Conservation (phyloP, 495 filamentous ascomycete species). For the Hyaloscypha variabilis region DNA sequence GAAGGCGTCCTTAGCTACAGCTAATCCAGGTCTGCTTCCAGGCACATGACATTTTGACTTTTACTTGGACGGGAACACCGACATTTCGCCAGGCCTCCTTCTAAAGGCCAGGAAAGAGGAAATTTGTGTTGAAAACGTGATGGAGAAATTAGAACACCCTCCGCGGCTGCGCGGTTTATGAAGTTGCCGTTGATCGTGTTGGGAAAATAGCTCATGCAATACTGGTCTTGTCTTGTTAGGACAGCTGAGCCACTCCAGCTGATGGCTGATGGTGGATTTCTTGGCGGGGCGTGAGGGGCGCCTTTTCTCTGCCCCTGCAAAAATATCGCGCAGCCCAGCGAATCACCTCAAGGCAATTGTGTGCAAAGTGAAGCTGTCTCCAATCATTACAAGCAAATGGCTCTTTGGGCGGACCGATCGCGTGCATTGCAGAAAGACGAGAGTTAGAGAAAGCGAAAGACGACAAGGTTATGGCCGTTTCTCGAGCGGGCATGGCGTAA, state of each 20-base stretch:
- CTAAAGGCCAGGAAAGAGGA: background rate
- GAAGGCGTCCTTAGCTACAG: constrained; percentile 3
- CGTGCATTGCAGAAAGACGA: constrained; percentile 13
- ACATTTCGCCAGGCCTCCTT: background rate
- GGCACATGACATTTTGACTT: constrained; percentile 17
- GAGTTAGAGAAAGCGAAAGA: background rate
- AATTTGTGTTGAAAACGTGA: background rate
- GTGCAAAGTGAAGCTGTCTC: constrained; percentile 7
- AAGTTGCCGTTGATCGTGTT: background rate
- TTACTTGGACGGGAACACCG: background rate
- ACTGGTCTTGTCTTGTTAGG: constrained; percentile 3
- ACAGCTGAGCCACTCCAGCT: constrained; percentile 11
- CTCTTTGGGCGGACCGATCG: constrained; percentile 9
- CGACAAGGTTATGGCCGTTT: background rate
- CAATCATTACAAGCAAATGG: background rate
- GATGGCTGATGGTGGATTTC: background rate
- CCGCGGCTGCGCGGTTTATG: background rate
- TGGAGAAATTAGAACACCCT: background rate
- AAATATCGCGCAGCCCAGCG: constrained; percentile 5
- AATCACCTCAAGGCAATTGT: constrained; percentile 4
- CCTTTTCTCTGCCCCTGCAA: background rate
- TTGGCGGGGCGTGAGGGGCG: constrained; percentile 5
- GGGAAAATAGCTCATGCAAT: constrained; percentile 4
- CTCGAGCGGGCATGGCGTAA: background rate
- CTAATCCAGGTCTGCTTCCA: background rate